Evolutionary conservation across 768 basidiomycete species (phyloP), one percentile per base, ranked within the genome.

Genomic region (Tylopilus plumbeoviolaceoides): DNA sequence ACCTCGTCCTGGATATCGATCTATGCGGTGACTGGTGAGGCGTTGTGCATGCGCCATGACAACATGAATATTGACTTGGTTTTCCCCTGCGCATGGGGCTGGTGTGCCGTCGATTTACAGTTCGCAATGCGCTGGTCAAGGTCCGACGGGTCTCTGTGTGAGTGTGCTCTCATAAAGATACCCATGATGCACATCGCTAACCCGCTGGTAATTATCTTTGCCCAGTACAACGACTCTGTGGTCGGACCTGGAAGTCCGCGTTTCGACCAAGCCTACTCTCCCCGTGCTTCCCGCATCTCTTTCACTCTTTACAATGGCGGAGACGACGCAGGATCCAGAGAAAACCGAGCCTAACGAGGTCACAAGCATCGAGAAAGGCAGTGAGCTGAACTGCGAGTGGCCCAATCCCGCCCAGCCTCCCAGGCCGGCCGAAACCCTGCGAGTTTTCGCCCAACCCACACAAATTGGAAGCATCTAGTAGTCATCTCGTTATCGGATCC

Each of bases 181-280:
- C 4, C 36, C 25, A 27, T 17, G 46, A 38, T 23, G 12, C 17
- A 2, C 6, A 11, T 39, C 5, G n/a, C 15, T 61, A 46, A 58
- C 38, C 20, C 14, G 14, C 36, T 5, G 31, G 7, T 9, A 15
- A n/a, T 38, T 38, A 5, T 1, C 7, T 42, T 9, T 0, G 39
- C 50, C 28, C 61, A 79, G 72, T 82, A 84, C 63, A 70, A 75
- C 20, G 76, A 79, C 62, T 77, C 77, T 59, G 82, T 85, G 21
- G 73, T 78, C 6, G 79, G 81, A 14, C 67, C 77, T 9, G 80
- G 80, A 15, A 73, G 75, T 50, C 77, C 76, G 21, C 75, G 75
- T 48, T 84, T 75, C 65, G 79, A 79, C 66, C 58, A 74, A 12
- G 21, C 11, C 27, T 1, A 2, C 1, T 15, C 10, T 14, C 14